Base-by-base conservation (phyloP, 129 eudicot species). In the Arctium minus region DNA sequence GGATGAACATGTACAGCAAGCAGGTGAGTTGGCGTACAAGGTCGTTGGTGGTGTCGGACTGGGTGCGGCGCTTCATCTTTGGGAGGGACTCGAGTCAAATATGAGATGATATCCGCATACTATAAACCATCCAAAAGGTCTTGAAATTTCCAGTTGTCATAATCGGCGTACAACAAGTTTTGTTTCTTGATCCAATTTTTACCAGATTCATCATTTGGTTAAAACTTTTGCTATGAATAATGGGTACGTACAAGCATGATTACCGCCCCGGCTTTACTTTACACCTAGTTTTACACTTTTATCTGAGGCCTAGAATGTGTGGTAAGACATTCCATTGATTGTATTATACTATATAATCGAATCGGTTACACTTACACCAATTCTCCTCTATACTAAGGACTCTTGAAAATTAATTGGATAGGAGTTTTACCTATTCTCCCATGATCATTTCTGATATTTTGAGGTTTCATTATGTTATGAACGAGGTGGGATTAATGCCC, bases 11-110 rank as follows among this genome's bases (percentile, higher is more conserved):
- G 70, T 86, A 18, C 98, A 95, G 97, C 89, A 95, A 95, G 88
- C 94, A 85, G 86, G 97, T 95, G 36, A 95, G 98, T 77, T 94
- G 98, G 98, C 98, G 98, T 74, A 92, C 98, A 79, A 91, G 98
- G 88, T 90, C 93, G 0, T 85, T 92, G 88, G 98, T 94, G 91
- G 82, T 94, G 86, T 82, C 92, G 0, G 98, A 94, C 91, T 94
- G 98, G 98, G 80, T 76, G 60, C 92, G 97, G 73, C 91, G 98
- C 53, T 95, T 89, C 90, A 86, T 95, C 74, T 95, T 94, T 60
- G 98, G 98, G 64, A 90, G 98, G 88, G 98, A 94, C 83, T 94
- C 98, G 0, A 94, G 98, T 78, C 89, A 92, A 80, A 92, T 94
- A 35, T 92, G 85, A 90, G 76, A 27, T 60, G 30, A 53, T 32